A percentile compares a stretch with the other conserved stretches of the same genome.
Conservation (phyloP, 1,284 basidiomycete genomes). For the Phaffia rhodozyma region DNA sequence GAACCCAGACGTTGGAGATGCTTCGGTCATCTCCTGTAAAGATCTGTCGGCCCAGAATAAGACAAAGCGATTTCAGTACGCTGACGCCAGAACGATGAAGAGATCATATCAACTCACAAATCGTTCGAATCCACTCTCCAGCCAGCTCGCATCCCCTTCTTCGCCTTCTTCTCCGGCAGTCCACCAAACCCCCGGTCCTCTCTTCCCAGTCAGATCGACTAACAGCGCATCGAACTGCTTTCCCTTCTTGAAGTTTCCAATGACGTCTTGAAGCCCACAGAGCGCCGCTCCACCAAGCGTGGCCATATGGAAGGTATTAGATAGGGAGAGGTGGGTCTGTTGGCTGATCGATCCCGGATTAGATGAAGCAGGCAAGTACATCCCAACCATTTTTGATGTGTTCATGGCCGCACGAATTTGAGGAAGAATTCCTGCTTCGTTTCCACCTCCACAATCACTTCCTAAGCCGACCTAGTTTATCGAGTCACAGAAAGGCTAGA, state of each 20-base stretch:
- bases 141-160: slow-evolving; percentile 28
- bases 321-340: slow-evolving; percentile 49
- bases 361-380: slow-evolving; percentile 25
- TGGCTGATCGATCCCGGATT: neutral
- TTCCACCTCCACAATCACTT: slow-evolving; percentile 85
- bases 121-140: slow-evolving; percentile 35
- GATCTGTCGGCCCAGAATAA: slow-evolving; percentile 48
- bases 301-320: slow-evolving; percentile 76
- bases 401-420: slow-evolving; percentile 70
- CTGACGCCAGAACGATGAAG: slow-evolving; percentile 13
- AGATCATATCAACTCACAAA: slow-evolving; percentile 32
- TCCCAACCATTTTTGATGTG: slow-evolving; percentile 60
- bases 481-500: slow-evolving; percentile 5
- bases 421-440: slow-evolving; percentile 68
- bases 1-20: slow-evolving; percentile 70
- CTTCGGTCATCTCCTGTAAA: slow-evolving; percentile 81
- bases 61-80: neutral
- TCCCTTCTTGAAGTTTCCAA: slow-evolving; percentile 69
- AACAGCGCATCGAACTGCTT: slow-evolving; percentile 86
- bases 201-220: slow-evolving; percentile 44
- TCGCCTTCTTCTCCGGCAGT: slow-evolving; percentile 43
- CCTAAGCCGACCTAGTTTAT: slow-evolving; percentile 62
- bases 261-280: slow-evolving; percentile 53
- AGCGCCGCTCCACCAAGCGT: slow-evolving; percentile 84
- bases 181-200: slow-evolving; percentile 27